Evolutionary conservation across 805 yeast species (phyloP), one percentile per base, ranked within the genome.

Genomic region (Saccharomycopsis guyanensis): DNA sequence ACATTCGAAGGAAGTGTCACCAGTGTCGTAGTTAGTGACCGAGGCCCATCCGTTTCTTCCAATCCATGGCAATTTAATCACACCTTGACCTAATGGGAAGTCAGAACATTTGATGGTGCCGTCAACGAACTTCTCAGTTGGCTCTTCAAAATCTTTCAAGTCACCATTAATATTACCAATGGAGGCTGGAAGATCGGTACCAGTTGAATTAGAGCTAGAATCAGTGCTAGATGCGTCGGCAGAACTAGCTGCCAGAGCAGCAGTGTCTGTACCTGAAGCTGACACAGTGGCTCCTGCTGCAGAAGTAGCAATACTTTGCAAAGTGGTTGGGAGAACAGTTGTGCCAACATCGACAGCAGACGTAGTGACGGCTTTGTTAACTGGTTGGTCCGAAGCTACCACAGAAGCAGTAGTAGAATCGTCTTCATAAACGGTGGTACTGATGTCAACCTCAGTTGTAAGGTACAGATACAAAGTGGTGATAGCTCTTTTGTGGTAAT

Each of bases 71-170:
- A 81, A 66, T 34, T 80, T 56, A 57, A 82, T 66, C 34, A 80
- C 83, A 71, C 88, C 88, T 57, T 79, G 73, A 47, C 82, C 86
- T 13, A 78, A 64, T 59, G 89, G 89, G 72, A 85, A 80, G 34
- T 71, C 69, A 46, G 76, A 70, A 71, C 94, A 85, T 42, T 71
- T 62, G 61, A 79, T 66, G 44, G 75, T 75, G 62, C 93, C 94
- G 59, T 85, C 93, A 49, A 60, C 53, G 56, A 61, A 71, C 51
- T 69, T 66, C 45, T 62, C 66, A 42, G 72, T 57, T 53, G 86
- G 84, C 55, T 62, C 62, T 7, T 65, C 58, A 59, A 65, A 79
- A 45, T 65, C 68, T 27, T 66, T 52, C 57, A 79, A 69, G 58
- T 76, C 84, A 59, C 83, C 85, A 44, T 64, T 68, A 61, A 82